Evolutionary conservation across 495 filamentous ascomycete genomes (phyloP), one percentile per base, ranked within the genome.

Genomic region (Podospora comata): DNA sequence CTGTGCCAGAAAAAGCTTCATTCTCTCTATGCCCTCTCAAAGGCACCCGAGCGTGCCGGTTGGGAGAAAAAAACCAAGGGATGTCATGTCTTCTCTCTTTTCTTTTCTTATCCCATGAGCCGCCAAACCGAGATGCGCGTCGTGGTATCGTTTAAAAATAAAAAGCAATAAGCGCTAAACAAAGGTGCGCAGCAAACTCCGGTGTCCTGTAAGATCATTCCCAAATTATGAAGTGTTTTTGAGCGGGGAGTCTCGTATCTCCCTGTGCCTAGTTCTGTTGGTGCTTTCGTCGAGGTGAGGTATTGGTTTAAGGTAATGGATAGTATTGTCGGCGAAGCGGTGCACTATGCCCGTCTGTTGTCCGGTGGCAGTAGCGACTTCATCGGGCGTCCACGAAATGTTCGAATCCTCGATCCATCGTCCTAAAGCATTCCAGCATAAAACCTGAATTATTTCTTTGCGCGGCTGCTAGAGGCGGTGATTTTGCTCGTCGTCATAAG

Each of bases 401-500:
- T 11, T 48, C 39, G 39, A 6, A 3, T 18, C 9, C 39, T 48
- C 39, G 6, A 48, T 48, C 9, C 39, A 11, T 48, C 15, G 9
- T 48, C 39, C 39, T 2, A 1, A 16, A 5, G 34, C 15, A 11
- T 48, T 16, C 39, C 39, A 48, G 13, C 2, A 11, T 2, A 13
- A 13, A 3, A 11, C 0, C 13, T 48, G 39, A 48, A 60, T 79
- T 69, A 87, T 74, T 86, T 86, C 76, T 83, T 87, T 72, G 79
- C 75, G 55, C 81, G 77, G 74, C 74, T 79, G 75, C 75, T 80
- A 28, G 82, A 80, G 5, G 89, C 85, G 5, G 90, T 92, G 71
- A 93, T 92, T 75, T 92, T 93, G 76, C 87, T 91, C 16, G 90
- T 92, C 67, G 86, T 86, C 90, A 93, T 92, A 66, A 93, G 81